Conservation (phyloP, 306 rosid genomes). For the Geum urbanum region DNA sequence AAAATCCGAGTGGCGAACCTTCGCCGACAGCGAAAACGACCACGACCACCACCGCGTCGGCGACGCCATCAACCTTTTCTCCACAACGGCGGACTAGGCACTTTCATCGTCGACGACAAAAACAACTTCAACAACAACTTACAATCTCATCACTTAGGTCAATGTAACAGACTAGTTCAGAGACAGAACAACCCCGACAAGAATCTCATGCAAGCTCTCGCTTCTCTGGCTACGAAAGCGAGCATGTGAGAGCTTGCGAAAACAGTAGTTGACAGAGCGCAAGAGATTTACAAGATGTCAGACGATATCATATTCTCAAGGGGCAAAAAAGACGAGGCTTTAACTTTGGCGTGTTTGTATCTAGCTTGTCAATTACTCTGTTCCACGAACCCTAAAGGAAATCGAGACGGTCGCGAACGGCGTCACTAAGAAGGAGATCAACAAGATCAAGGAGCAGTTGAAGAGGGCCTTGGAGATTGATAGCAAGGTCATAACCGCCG, state of each 20-base stretch:
- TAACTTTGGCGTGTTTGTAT: conserved; percentile 1
- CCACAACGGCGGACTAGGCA: neutral
- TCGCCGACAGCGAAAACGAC: neutral
- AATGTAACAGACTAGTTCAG: neutral
- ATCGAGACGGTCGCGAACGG: neutral
- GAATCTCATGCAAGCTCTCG: neutral
- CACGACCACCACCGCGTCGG: conserved; percentile 2
- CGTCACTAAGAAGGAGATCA: conserved; percentile 9
- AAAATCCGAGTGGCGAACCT: conserved; percentile 19
- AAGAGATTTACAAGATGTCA: conserved; percentile 6
- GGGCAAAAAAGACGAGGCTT: conserved; percentile 6
- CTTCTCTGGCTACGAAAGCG: neutral
- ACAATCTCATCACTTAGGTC: neutral
- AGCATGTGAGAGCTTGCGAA: neutral
- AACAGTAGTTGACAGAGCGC: neutral
- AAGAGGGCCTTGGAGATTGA: conserved; percentile 1
- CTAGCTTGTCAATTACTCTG: conserved; percentile 11
- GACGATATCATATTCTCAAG: neutral
- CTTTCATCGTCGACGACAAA: neutral
- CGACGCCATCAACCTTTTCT: neutral
- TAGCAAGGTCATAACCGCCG: neutral
- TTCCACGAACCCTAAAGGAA: conserved; percentile 15
- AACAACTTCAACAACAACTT: neutral
- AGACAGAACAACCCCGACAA: neutral
- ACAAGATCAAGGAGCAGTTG: neutral